Conservation (phyloP, 495 filamentous ascomycete species). For the Penicillium argentinense region DNA sequence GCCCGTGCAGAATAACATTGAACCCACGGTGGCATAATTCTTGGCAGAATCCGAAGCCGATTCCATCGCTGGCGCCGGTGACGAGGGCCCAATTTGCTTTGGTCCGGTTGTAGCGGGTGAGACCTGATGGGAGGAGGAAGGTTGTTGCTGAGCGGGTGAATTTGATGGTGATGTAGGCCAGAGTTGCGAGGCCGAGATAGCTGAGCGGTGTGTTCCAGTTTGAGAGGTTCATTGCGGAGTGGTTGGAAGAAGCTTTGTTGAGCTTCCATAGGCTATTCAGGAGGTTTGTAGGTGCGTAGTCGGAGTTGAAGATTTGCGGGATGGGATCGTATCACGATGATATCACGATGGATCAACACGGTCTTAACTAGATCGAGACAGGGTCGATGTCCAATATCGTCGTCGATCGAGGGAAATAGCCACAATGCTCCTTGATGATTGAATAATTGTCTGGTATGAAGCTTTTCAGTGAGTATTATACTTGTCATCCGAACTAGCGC, state of each 20-base stretch:
- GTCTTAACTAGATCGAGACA: neutral
- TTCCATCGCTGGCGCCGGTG: conserved; percentile 60
- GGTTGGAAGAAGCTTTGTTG: too few relatives aligned
- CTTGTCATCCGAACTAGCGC: too few relatives aligned
- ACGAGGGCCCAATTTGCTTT: conserved; percentile 53
- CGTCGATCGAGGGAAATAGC: neutral
- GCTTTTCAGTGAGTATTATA: neutral
- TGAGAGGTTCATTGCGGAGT: neutral
- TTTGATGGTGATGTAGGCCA: conserved; percentile 12
- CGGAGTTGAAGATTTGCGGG: neutral
- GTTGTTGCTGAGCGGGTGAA: conserved; percentile 20
- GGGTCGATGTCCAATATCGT: neutral
- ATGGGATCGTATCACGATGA: neutral
- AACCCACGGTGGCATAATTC: conserved; percentile 55
- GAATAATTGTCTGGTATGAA: neutral
- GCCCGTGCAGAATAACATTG: conserved; percentile 58
- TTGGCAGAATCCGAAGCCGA: conserved; percentile 51
- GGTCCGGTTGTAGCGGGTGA: conserved; percentile 19
- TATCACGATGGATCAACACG: neutral
- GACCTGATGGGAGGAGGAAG: conserved; percentile 18
- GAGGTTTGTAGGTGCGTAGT: neutral
- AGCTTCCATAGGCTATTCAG: conserved; percentile 4
- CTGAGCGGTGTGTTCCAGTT: conserved; percentile 12
- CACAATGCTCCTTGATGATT: neutral
- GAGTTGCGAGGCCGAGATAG: conserved; percentile 18